Base-by-base conservation (phyloP, 2,329 filamentous ascomycete species). In the Colletotrichum orbiculare region DNA sequence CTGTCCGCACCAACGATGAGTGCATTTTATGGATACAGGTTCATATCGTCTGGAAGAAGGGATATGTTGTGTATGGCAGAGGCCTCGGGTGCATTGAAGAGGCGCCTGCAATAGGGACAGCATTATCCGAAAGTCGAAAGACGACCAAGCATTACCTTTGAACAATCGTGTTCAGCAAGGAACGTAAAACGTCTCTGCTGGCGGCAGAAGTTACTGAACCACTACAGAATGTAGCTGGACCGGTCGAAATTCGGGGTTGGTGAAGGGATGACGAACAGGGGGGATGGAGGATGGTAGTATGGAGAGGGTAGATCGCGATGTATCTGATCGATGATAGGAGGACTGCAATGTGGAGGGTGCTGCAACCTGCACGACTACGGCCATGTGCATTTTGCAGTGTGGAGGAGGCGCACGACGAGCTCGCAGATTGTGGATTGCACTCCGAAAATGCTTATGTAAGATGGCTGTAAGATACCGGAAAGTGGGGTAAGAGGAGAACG, bases 161-260 rank as follows among this genome's bases (percentile, higher is more conserved):
- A 25, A 13, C 47, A 17, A 33, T 17, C 10, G 41, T 43, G 17
- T 15, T n/a, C 41, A 13, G 17, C 15, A 33, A 41, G 38, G 38
- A 42, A 54, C 45, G 61, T 60, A 43, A 17, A 45, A 54, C 49
- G 61, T 55, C 25, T 33, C 49, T 55, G 39, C 54, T 42, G 48
- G 55, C 41, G 41, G 34, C n/a, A 37, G 49, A 41, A 6, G 56
- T 54, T 42, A 47, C 56, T 25, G 4, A 25, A 25, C 25, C 25
- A 25, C 25, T 25, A 25, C 25, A 25, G 4, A 25, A 45, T 43
- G 25, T 45, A 17, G 39, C 56, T 61, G 46, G 57, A 62, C 35
- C 58, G 62, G 52, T 56, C 62, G 47, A 62, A 62, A 55, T 56
- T 62, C 52, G 46, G 62, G 47, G 45, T 65, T 65, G 57, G 43